These are phyloP conservation scores for Alliaria petiolata DNA, from an alignment of 345 rosid species.

Conservation along the genomic window DNA sequence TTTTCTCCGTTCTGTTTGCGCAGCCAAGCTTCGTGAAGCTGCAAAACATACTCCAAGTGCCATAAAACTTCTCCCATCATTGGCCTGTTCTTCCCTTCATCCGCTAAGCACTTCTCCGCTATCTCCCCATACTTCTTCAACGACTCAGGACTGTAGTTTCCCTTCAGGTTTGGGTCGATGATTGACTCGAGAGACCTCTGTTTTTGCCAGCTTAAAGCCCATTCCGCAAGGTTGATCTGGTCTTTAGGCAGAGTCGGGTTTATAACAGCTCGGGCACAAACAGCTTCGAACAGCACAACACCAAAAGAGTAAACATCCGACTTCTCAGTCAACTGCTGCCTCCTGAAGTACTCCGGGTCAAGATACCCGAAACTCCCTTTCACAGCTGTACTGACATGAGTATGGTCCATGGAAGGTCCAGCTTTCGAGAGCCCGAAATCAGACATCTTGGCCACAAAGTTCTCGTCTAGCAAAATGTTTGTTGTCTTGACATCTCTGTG, in stretches of 20 bases:
- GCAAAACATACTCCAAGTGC: constrained; percentile 86
- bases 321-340: constrained; percentile 86
- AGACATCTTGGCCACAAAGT: constrained; percentile 84
- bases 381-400: constrained; percentile 93
- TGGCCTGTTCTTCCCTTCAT: constrained; percentile 82
- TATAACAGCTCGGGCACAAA: constrained; percentile 88
- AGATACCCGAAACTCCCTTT: constrained; percentile 94
- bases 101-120: constrained; percentile 83
- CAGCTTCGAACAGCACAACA: constrained; percentile 75
- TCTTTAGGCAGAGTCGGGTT: constrained; percentile 86
- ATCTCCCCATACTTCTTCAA: constrained; percentile 84
- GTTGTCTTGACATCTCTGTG: constrained; percentile 93
- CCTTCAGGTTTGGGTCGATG: constrained; percentile 53
- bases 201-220: constrained; percentile 86
- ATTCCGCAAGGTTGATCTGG: constrained; percentile 91
- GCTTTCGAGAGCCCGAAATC: constrained; percentile 83
- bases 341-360: constrained; percentile 80
- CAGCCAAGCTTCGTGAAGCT: constrained; percentile 79
- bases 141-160: constrained; percentile 53
- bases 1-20: constrained; percentile 32
- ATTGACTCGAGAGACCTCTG: constrained; percentile 63
- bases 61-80: constrained; percentile 89
- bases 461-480: constrained; percentile 71
- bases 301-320: constrained; percentile 91
- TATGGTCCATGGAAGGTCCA: constrained; percentile 87